Evolutionary conservation across 805 yeast species (phyloP), one percentile per base, ranked within the genome.

Genomic region (Metschnikowia lachancei): DNA sequence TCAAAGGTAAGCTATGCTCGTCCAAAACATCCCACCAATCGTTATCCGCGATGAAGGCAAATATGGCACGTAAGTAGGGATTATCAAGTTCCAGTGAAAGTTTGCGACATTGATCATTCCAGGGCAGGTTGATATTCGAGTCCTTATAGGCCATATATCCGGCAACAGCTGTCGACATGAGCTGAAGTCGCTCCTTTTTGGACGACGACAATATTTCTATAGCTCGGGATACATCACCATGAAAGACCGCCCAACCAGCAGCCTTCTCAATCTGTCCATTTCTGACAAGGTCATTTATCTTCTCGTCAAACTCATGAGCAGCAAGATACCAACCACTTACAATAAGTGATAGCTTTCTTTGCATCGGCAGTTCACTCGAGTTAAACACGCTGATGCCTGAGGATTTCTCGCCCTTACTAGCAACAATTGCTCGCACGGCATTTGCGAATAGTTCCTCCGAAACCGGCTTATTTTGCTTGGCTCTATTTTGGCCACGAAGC

Each of bases 191-290:
- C 60, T 85, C 90, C 47, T 79, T 82, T 40, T 82, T 82, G 1
- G 96, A 80, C n/a, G 78, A 72, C 0, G 87, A 81, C 44, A 92
- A 69, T n/a, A 89, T 84, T 36, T 80, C 81, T 3, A 91, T 86
- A 0, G 97, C 96, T 41, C 82, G 76, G 2, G 79, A 76, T 2
- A 92, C 86, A 62, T 90, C 87, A 6, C 96, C 97, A 61, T 88
- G 92, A 64, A 92, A 92, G 0, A 90, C 91, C 0, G 97, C 97
- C 95, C 96, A 88, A 0, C 95, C 98, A 1, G 97, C 99, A 0
- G 99, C 98, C 60, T 92, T 83, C 51, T 90, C 96, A 51, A 77
- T 78, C 49, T 79, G 77, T 0, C 86, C 90, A 13, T 69, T 63
- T 0, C 68, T 64, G 18, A 83, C 79, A 34, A 92, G 71, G 34